Evolutionary conservation across 2,329 filamentous ascomycete genomes (phyloP).

Genomic region (Penicillium capsulatum): DNA sequence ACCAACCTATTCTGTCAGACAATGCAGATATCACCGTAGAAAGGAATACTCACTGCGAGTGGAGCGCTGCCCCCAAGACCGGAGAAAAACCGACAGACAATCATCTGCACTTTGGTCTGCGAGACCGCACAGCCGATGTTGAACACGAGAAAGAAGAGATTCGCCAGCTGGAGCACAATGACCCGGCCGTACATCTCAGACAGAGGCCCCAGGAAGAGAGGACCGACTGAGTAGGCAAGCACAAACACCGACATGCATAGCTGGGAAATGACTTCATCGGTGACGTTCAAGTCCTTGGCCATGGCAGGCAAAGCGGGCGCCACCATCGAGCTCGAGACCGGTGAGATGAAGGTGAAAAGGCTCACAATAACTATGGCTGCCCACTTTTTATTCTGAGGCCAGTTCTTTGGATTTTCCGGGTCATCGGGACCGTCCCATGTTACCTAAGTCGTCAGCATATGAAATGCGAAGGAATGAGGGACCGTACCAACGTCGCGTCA

Average conservation of each 20-base stretch:
- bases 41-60: slow-evolving; percentile 41
- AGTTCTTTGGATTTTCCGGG: slow-evolving; percentile 50
- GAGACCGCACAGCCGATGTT: slow-evolving; percentile 59
- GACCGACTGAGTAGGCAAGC: slow-evolving; percentile 52
- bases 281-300: slow-evolving; percentile 52
- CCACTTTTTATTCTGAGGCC: slow-evolving; percentile 56
- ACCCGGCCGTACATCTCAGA: slow-evolving; percentile 56
- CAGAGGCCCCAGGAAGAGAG: slow-evolving; percentile 50
- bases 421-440: slow-evolving; percentile 53
- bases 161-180: slow-evolving; percentile 52
- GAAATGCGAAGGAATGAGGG: neutral
- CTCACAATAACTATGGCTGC: slow-evolving; percentile 52
- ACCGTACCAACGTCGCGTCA: slow-evolving; percentile 25
- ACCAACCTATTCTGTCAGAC: slow-evolving; percentile 35
- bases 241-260: slow-evolving; percentile 55
- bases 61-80: slow-evolving; percentile 58
- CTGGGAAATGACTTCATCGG: slow-evolving; percentile 42
- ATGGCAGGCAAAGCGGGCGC: slow-evolving; percentile 52
- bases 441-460: slow-evolving; percentile 26
- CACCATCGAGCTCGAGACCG: slow-evolving; percentile 60
- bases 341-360: slow-evolving; percentile 59
- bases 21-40: neutral
- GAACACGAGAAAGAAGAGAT: slow-evolving; percentile 55
- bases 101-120: slow-evolving; percentile 50
- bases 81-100: slow-evolving; percentile 56